phyloP scores from a whole-genome alignment of 352 stramenopile genomes.

The Phytophthora pluvialis region DNA sequence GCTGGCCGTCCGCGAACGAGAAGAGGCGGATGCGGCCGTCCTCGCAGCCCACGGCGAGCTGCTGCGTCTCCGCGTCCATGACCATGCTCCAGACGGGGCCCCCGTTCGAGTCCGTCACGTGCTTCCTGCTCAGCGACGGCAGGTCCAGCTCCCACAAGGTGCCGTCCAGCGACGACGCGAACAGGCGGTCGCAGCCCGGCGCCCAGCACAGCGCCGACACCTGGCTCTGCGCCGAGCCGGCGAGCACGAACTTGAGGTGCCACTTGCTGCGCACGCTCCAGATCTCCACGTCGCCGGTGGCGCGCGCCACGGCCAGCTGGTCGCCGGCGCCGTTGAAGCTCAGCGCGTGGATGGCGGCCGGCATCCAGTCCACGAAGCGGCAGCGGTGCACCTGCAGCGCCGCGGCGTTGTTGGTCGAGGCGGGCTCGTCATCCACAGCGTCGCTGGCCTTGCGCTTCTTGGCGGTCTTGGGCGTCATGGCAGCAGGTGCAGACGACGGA shows the following conservation, averaged over 20 bases:
- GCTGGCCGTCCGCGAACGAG: slow-evolving; percentile 66
- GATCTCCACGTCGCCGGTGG: slow-evolving; percentile 84
- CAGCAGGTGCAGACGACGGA: neutral
- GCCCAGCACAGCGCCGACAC: slow-evolving; percentile 81
- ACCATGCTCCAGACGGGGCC: slow-evolving; percentile 90
- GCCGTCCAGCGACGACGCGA: slow-evolving; percentile 73
- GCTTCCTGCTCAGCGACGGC: slow-evolving; percentile 65
- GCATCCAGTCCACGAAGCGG: slow-evolving; percentile 88
- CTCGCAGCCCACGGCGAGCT: slow-evolving; percentile 89
- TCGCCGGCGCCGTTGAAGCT: slow-evolving; percentile 62
- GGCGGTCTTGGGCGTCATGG: slow-evolving; percentile 26
- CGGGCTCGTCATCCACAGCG: slow-evolving; percentile 2
- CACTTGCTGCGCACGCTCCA: slow-evolving; percentile 72
- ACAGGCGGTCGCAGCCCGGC: slow-evolving; percentile 47
- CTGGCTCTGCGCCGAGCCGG: slow-evolving; percentile 62
- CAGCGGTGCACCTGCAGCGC: slow-evolving; percentile 78
- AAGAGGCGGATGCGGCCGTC: slow-evolving; percentile 92
- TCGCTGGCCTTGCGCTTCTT: slow-evolving; percentile 69
- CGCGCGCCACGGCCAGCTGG: slow-evolving; percentile 76
- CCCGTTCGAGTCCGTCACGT: slow-evolving; percentile 88
- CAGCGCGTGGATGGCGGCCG: slow-evolving; percentile 67
- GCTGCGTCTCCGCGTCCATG: slow-evolving; percentile 57
- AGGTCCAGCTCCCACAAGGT: slow-evolving; percentile 89
- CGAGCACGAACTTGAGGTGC: slow-evolving; percentile 76
- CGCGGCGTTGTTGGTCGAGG: slow-evolving; percentile 2